These are phyloP conservation scores for Euphorbia tirucalli DNA, from an alignment of 345 rosid species.

Conservation along the genomic window DNA sequence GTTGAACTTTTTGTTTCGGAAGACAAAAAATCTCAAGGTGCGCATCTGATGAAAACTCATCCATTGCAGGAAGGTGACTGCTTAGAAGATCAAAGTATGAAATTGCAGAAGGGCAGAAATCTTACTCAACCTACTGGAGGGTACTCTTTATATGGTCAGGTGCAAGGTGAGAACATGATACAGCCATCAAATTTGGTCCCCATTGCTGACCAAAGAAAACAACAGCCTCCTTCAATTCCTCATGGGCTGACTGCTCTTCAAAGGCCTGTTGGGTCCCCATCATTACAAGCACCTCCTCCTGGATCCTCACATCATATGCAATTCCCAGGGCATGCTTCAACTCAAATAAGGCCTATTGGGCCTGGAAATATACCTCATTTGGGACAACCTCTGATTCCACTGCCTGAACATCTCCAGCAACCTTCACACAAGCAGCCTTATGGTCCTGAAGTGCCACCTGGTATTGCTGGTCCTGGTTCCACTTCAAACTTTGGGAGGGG, in stretches of 20 bases:
- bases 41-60: constrained; percentile 18
- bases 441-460: constrained; percentile 34
- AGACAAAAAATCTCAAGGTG: constrained; percentile 32
- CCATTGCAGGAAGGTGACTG: constrained; percentile 29
- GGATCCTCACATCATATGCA: constrained; percentile 37
- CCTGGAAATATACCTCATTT: constrained; percentile 26
- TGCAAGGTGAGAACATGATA: constrained; percentile 26
- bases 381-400: constrained; percentile 19
- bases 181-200: too few relatives aligned
- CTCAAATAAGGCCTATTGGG: constrained; percentile 40
- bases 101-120: constrained; percentile 22
- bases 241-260: constrained; percentile 34
- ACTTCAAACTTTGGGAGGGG: constrained; percentile 38
- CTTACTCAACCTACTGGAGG: constrained; percentile 29
- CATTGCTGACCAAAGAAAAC: constrained; percentile 27
- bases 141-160: constrained; percentile 30
- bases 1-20: constrained; percentile 23
- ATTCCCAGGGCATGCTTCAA: constrained; percentile 28
- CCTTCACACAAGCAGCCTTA: constrained; percentile 27
- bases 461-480: constrained; percentile 29
- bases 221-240: constrained; percentile 21
- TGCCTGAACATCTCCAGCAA: constrained; percentile 17
- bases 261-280: constrained; percentile 38
- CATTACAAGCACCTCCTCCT: constrained; percentile 38
- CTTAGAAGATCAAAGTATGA: constrained; percentile 26